phyloP scores from a whole-genome alignment of 139 green algal genomes.

The Spirogloea muscicola region DNA sequence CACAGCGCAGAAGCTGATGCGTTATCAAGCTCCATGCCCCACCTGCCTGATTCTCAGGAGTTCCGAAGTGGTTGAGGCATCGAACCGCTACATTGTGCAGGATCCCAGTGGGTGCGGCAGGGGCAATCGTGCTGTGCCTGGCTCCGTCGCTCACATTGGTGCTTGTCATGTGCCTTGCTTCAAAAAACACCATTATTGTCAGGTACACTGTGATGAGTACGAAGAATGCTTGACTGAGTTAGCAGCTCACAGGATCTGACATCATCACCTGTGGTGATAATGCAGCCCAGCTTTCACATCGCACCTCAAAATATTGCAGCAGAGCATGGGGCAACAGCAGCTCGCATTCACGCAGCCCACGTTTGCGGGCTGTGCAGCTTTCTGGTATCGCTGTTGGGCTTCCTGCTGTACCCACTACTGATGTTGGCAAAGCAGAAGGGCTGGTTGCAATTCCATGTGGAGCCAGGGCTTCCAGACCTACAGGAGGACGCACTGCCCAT shows the following conservation, averaged over 20 bases:
- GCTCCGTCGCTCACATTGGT: conserved; percentile 71
- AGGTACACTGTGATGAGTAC: conserved; percentile 15
- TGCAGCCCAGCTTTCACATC: neutral
- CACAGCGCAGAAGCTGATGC: no score
- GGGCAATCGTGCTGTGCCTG: conserved; percentile 68
- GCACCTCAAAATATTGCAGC: neutral
- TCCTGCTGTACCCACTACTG: conserved; percentile 66
- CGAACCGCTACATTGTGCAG: conserved; percentile 34
- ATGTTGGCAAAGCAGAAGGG: conserved; percentile 47
- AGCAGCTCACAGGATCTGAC: neutral
- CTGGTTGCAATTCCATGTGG: no score
- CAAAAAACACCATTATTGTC: conserved; percentile 42
- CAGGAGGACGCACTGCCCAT: no score
- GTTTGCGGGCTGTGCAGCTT: neutral
- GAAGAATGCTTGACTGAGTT: neutral
- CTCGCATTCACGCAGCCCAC: neutral
- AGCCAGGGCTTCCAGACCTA: no score
- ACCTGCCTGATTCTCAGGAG: no score
- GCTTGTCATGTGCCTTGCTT: conserved; percentile 41
- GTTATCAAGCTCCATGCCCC: no score
- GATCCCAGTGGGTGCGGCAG: conserved; percentile 75
- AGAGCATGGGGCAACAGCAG: neutral
- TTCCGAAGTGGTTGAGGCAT: no score
- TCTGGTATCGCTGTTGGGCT: conserved; percentile 52
- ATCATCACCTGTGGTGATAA: neutral